These are phyloP conservation scores for Pseudonectria foliicola DNA, from an alignment of 2,329 filamentous ascomycete genomes.

Conservation along the genomic window DNA sequence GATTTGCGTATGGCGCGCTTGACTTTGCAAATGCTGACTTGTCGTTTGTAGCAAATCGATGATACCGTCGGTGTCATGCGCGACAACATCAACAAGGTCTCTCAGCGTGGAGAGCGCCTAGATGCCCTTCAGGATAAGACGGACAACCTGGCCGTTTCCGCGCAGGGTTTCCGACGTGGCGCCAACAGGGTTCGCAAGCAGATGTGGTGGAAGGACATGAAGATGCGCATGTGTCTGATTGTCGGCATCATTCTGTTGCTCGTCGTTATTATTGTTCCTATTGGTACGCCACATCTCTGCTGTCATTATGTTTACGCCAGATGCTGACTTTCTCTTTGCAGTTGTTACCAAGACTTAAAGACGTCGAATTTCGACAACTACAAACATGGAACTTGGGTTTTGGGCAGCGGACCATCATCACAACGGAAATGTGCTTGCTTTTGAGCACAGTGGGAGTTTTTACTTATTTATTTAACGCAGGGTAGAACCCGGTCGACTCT, in stretches of 20 bases:
- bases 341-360: slow-evolving; percentile 28
- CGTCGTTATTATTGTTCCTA: slow-evolving; percentile 87
- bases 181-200: slow-evolving; percentile 94
- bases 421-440: slow-evolving; percentile 21
- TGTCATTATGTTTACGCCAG: too few species aligned
- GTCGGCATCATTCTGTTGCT: slow-evolving; percentile 86
- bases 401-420: slow-evolving; percentile 23
- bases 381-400: slow-evolving; percentile 22
- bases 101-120: slow-evolving; percentile 82
- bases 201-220: slow-evolving; percentile 99
- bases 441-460: slow-evolving; percentile 31
- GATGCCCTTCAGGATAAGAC: slow-evolving; percentile 91
- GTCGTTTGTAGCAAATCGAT: slow-evolving; percentile 75
- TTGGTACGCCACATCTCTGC: slow-evolving; percentile 50
- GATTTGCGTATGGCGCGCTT: too few species aligned
- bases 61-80: slow-evolving; percentile 92
- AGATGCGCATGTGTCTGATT: slow-evolving; percentile 98
- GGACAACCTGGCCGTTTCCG: slow-evolving; percentile 85
- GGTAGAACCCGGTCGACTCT: too few species aligned
- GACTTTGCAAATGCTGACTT: slow-evolving; percentile 9
- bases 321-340: slow-evolving; percentile 14
- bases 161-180: slow-evolving; percentile 90
- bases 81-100: slow-evolving; percentile 95
- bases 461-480: slow-evolving; percentile 6
- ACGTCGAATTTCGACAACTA: slow-evolving; percentile 23